phyloP scores from a whole-genome alignment of 2,329 filamentous ascomycete species.

The Chaetomiaceae sp. region DNA sequence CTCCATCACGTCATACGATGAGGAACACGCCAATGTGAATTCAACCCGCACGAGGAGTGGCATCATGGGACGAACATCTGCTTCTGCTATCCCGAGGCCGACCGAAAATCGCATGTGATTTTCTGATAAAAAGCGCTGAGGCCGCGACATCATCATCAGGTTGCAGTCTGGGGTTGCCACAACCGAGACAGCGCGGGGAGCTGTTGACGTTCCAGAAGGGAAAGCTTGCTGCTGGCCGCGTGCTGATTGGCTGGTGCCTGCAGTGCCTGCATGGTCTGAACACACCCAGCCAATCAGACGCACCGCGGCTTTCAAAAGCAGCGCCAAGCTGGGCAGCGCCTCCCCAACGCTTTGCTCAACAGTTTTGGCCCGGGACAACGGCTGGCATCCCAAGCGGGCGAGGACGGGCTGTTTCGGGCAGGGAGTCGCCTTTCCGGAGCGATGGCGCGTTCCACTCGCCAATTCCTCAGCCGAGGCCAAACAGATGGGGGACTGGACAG shows the following conservation, averaged over 20 bases:
- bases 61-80: too few species aligned
- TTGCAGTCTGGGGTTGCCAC: too few species aligned
- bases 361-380: slow-evolving; percentile 18
- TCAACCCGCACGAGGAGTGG: too few species aligned
- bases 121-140: too few species aligned
- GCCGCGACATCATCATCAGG: too few species aligned
- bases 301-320: background rate
- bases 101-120: too few species aligned
- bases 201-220: background rate
- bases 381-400: slow-evolving; percentile 5
- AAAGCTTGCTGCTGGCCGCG: background rate
- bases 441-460: slow-evolving; percentile 20
- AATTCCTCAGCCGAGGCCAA: slow-evolving; percentile 19
- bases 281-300: slow-evolving; percentile 10
- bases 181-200: background rate
- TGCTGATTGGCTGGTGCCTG: background rate
- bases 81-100: too few species aligned
- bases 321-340: slow-evolving; percentile 8
- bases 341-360: slow-evolving; percentile 27
- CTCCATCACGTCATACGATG: too few species aligned
- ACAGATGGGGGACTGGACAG: slow-evolving; percentile 6
- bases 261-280: background rate
- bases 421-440: slow-evolving; percentile 12
- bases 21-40: too few species aligned
- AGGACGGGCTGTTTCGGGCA: slow-evolving; percentile 7